Conservation (phyloP, 768 basidiomycete genomes). For the Boletus insuetus region DNA sequence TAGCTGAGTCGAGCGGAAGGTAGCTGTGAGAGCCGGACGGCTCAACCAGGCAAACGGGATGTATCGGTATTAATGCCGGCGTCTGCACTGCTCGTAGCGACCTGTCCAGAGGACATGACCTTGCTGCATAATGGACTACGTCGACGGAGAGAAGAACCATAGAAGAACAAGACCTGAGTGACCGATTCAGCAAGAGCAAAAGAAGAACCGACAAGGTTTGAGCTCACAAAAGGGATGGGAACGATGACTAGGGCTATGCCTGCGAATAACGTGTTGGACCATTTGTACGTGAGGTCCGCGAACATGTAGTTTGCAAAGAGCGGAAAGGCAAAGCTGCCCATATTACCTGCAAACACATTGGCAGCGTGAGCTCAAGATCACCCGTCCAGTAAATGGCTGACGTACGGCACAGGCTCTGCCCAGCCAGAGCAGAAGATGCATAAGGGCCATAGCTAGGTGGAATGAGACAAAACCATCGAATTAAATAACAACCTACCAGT, state of each 20-base stretch:
- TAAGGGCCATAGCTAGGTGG: conserved; percentile 46
- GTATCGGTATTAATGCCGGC: background rate
- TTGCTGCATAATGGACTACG: conserved; percentile 21
- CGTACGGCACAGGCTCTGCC: conserved; percentile 56
- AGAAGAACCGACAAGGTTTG: no score
- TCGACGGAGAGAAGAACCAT: conserved; percentile 23
- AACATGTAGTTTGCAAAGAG: conserved; percentile 64
- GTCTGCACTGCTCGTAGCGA: background rate
- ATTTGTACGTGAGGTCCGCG: conserved; percentile 49
- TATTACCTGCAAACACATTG: conserved; percentile 38
- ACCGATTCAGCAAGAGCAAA: background rate
- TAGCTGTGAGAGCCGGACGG: no score
- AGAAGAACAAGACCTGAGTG: conserved; percentile 26
- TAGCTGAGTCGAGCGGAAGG: background rate
- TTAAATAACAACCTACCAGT: background rate
- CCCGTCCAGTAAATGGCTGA: background rate
- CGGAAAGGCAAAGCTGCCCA: conserved; percentile 52
- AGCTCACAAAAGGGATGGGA: conserved; percentile 54
- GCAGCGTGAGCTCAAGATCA: background rate
- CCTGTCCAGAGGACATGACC: background rate
- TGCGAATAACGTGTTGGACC: conserved; percentile 37
- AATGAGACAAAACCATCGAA: background rate
- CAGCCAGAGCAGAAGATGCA: conserved; percentile 66
- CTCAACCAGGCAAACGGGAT: background rate
- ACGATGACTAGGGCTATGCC: conserved; percentile 50